Evolutionary conservation across 768 basidiomycete genomes (phyloP).

Genomic region (Tephrocybe sp.): DNA sequence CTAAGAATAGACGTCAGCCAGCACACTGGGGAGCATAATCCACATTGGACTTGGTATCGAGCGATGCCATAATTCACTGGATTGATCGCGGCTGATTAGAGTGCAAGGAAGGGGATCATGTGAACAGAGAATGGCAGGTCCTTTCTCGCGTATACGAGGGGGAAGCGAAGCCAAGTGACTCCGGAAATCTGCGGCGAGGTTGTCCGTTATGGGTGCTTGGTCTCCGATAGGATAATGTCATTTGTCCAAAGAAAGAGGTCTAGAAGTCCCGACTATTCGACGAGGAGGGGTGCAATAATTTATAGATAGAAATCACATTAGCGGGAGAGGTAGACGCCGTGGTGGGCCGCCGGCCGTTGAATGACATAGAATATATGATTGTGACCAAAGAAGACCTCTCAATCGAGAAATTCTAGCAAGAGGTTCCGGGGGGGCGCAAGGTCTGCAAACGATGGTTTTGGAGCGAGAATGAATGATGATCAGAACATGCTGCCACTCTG

Average conservation of each 20-base stretch:
- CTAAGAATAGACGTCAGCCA: neutral
- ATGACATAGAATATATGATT: neutral
- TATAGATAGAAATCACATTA: neutral
- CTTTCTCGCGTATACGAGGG: neutral
- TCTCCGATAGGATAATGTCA: neutral
- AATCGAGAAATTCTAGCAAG: neutral
- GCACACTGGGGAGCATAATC: neutral
- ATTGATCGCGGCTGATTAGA: neutral
- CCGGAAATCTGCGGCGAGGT: neutral
- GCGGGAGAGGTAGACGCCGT: neutral
- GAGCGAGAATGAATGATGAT: neutral
- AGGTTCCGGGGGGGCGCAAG: neutral
- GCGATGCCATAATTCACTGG: slow-evolving; percentile 1
- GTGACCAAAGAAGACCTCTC: neutral
- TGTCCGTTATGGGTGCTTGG: neutral
- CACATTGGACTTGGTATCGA: neutral
- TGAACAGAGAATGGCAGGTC: neutral
- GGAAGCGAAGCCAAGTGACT: neutral
- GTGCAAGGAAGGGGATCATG: neutral
- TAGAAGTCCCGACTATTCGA: neutral
- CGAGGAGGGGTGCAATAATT: neutral
- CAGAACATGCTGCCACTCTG: neutral
- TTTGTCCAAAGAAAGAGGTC: neutral
- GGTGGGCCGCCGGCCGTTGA: neutral
- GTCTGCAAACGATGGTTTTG: neutral